Base-by-base conservation (phyloP, 441 rosid species). In the Pelargonium citronellum region DNA sequence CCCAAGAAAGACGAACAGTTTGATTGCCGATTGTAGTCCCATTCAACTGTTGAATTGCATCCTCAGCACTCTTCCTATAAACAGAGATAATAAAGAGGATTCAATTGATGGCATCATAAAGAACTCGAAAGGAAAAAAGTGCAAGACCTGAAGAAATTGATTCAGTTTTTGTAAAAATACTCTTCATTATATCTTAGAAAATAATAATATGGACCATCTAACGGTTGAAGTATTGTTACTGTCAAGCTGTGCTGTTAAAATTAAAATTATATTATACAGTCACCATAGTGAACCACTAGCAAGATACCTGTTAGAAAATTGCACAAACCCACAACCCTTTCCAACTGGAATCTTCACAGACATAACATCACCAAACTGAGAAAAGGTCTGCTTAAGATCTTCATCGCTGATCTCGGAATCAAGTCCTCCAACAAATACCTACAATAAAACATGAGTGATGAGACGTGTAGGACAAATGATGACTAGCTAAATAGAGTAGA, bases 401-500 rank as follows among this genome's bases (percentile, higher is more conserved):
- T 91, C 95, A 65, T 94, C 96, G 67, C 84, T 85, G 70, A 83
- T 85, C 71, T 90, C 91, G 67, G 95, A 79, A 78, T 91, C 96
- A 68, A 94, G 88, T 16, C 97, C 99, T 16, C 99, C 97, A 34
- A 91, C 97, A 69, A 91, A 94, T 70, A 91, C 88, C 99, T 94
- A 81, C 74, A 79, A 71, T 19, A 67, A 51, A 75, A 68, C 43
- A 65, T 70, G 44, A 70, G 41, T 72, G 58, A 67, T 64, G 68
- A 70, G 67, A 76, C 58, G 65, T 62, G 71, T 1, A 61, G 37
- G 65, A 69, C 8, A 64, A 58, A 7, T 53, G 41, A 53, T 4
- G 47, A 55, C 47, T 67, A 39, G 47, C 78, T 73, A 9, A 37
- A 5, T 16, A 71, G 24, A 22, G 24, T 43, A 43, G 47, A 64